Evolutionary conservation across 2,329 filamentous ascomycete genomes (phyloP).

Genomic region (Trichoderma atrobrunneum): DNA sequence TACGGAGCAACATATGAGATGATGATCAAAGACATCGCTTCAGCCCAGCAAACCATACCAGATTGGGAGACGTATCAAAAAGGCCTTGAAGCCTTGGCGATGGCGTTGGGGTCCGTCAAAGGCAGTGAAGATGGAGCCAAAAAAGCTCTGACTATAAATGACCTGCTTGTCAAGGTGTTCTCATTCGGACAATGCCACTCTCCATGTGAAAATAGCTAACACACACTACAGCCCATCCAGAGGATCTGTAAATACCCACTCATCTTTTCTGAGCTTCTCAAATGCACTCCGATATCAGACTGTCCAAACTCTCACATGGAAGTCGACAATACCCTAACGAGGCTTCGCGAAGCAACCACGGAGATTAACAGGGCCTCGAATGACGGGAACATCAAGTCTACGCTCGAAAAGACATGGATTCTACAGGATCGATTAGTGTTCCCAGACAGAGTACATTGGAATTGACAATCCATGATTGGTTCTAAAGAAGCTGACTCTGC

Average conservation of each 20-base stretch:
- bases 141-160: constrained; percentile 77
- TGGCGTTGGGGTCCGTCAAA: constrained; percentile 69
- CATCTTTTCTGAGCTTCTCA: constrained; percentile 78
- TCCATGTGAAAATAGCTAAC: neutral
- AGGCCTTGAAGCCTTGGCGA: constrained; percentile 79
- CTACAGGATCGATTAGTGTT: constrained; percentile 80
- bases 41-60: constrained; percentile 64
- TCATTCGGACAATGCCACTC: neutral
- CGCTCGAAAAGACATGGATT: constrained; percentile 78
- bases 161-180: constrained; percentile 82
- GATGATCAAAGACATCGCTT: constrained; percentile 73
- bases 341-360: constrained; percentile 69
- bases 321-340: constrained; percentile 69
- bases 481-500: neutral
- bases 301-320: constrained; percentile 80
- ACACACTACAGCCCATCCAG: constrained; percentile 72
- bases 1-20: constrained; percentile 88
- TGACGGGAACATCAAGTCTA: constrained; percentile 64
- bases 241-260: constrained; percentile 88
- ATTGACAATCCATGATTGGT: neutral
- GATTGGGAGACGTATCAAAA: constrained; percentile 79
- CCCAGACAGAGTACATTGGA: constrained; percentile 60
- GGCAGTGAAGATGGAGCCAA: constrained; percentile 60
- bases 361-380: constrained; percentile 84
- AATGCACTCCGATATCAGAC: constrained; percentile 78